Base-by-base conservation (phyloP, 805 yeast genomes). In the Myxozyma mucilagina region DNA sequence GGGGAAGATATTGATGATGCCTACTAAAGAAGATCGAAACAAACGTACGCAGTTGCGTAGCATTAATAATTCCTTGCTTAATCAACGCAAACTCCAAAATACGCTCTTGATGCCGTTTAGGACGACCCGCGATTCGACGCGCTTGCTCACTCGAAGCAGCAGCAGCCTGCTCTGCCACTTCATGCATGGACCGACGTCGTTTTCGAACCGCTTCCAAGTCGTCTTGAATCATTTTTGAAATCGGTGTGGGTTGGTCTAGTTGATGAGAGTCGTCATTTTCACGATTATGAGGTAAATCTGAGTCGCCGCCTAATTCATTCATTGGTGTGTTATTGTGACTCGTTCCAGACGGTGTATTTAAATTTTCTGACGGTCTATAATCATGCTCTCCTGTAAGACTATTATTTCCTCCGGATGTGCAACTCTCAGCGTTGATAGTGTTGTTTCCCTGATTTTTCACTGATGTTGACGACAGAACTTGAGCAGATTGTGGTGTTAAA, bases 1-100 rank as follows among this genome's bases (percentile, higher is more conserved):
- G 49, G 4, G 61, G 63, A 3, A 50, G 56, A 24, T 56, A 59
- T 41, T 59, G 63, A 47, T 66, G 68, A 42, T 67, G 68, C 20
- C 68, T 54, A 49, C 53, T 53, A 45, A 66, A 67, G 51, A 61
- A 67, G 16, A 62, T 57, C 1, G 65, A 56, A 11, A 57, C 56
- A 38, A 45, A 62, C 4, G 65, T 64, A 24, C 62, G 61, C 32
- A 60, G 56, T 42, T 63, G 65, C 2, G 61, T 63, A 6, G 59
- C 61, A 41, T 56, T 62, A 20, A 65, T 35, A 11, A 47, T 35
- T 1, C 65, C 67, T 9, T 29, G 56, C 41, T 53, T 49, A 38
- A 65, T 53, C 20, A 61, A 54, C 11, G 41, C 34, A 45, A 65
- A 64, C 7, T 60, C 63, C 18, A 48, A 18, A 24, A 59, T 59